Evolutionary conservation across 2,329 filamentous ascomycete genomes (phyloP), one percentile per base, ranked within the genome.

Genomic region (Cladobotryum protrusum): DNA sequence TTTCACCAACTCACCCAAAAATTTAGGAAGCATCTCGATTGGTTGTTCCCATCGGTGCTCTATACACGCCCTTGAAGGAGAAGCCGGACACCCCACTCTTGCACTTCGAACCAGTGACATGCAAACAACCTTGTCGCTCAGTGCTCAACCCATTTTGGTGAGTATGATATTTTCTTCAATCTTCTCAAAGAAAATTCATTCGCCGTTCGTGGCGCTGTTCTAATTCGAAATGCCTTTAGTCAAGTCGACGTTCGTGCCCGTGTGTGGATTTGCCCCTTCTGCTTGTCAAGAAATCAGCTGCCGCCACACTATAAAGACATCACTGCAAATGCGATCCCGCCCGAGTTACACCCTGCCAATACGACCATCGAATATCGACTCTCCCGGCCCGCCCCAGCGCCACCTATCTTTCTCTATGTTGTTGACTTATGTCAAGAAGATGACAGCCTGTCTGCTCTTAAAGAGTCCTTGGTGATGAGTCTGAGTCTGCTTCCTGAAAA

Each of bases 131-230:
- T 54, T 99, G 93, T 71, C 86, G 91, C 69, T 92, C 92, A 48
- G 90, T 97, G 35, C 77, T 99, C 67, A 99, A 99, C 68, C 93
- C 93, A 41, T 97, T 91, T 77, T 96, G 92, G 90, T 95, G 78
- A 63, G 81, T 63, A 40, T 14, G 17, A 20, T 17, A 12, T 34
- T 17, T 6, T 20, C 33, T 2, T 20, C 52, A 19, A 13, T 18
- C 39, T 13, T 29, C 11, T 29, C 33, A 24, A 15, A 49, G 33
- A 19, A n/a, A n/a, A n/a, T n/a, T 34, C 24, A 12, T 13, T 20
- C 19, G 6, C 34, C 5, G 14, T 5, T 18, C 13, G 7, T 18
- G 37, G 12, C 4, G 6, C 35, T 37, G 2, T 37, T 41, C 37
- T 41, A 19, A 41, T 19, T 13, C 15, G 37, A 7, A 19, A 5